Percentiles rank a stretch among this genome's conserved stretches.
These are phyloP conservation scores for Ilex asprella DNA, from an alignment of 257 asterid species.

Conservation along the genomic window DNA sequence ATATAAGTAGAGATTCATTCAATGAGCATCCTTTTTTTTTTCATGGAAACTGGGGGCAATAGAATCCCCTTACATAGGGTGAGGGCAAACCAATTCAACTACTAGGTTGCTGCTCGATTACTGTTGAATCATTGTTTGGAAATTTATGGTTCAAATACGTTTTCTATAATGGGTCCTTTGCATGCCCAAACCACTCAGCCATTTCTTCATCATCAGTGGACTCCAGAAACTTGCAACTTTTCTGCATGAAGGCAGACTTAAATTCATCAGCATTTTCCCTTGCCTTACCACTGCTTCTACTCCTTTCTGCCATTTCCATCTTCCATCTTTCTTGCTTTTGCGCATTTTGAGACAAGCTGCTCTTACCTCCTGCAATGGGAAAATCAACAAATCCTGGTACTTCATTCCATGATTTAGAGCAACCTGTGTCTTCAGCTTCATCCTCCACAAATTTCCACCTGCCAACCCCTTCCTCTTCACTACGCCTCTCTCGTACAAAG, in stretches of 20 bases:
- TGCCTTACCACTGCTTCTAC: constrained; percentile 20
- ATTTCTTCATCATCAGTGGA: constrained; percentile 44
- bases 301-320: constrained; percentile 34
- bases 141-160: no score
- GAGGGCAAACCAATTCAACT: no score
- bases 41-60: no score
- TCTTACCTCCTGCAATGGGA: constrained; percentile 73
- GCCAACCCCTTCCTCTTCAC: constrained; percentile 11
- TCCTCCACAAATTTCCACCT: constrained; percentile 27
- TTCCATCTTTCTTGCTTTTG: constrained; percentile 53
- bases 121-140: no score
- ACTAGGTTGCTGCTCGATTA: no score
- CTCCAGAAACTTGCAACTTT: constrained; percentile 3
- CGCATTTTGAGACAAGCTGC: constrained; percentile 44
- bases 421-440: constrained; percentile 23
- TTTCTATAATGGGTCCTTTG: not conserved
- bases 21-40: no score
- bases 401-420: constrained; percentile 22
- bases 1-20: no score
- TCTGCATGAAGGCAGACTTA: constrained; percentile 19
- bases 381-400: constrained; percentile 38
- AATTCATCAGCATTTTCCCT: constrained; percentile 25
- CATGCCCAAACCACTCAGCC: constrained; percentile 69
- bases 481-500: constrained; percentile 29
- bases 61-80: no score